These are phyloP conservation scores for Kurtzmaniella natalensis DNA, from an alignment of 1,139 yeast species.

Conservation along the genomic window DNA sequence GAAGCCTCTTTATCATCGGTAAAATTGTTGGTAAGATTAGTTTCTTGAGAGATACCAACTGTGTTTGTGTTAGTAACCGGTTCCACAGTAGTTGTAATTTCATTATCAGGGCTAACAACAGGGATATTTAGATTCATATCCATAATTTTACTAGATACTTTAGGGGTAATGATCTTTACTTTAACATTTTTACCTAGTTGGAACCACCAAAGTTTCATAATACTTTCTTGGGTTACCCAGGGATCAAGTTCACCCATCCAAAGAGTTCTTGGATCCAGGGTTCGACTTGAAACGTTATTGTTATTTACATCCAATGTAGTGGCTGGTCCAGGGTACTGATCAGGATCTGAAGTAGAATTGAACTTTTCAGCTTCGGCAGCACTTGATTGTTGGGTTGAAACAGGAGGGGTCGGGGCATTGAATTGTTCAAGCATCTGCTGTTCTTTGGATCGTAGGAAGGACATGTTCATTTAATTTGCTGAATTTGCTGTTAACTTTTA, in stretches of 20 bases:
- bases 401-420: conserved; percentile 42
- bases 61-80: no score
- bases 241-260: conserved; percentile 86
- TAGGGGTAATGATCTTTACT: conserved; percentile 54
- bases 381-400: conserved; percentile 34
- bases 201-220: conserved; percentile 58
- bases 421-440: conserved; percentile 39
- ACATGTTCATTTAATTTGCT: no score
- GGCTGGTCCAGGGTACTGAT: no score
- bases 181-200: conserved; percentile 36
- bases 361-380: conserved; percentile 17
- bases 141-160: no score
- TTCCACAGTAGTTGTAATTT: no score
- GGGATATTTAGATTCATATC: no score
- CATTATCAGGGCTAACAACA: no score
- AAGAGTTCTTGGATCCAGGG: conserved; percentile 46
- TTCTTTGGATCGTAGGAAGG: no score
- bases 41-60: no score
- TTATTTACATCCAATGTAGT: neutral
- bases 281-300: neutral
- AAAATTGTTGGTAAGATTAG: no score
- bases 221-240: conserved; percentile 60
- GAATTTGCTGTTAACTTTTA: conserved; percentile 43
- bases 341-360: conserved; percentile 6
- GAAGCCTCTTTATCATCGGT: no score